Evolutionary conservation across 2,329 filamentous ascomycete genomes (phyloP).

Genomic region (Fusarium dlaminii): DNA sequence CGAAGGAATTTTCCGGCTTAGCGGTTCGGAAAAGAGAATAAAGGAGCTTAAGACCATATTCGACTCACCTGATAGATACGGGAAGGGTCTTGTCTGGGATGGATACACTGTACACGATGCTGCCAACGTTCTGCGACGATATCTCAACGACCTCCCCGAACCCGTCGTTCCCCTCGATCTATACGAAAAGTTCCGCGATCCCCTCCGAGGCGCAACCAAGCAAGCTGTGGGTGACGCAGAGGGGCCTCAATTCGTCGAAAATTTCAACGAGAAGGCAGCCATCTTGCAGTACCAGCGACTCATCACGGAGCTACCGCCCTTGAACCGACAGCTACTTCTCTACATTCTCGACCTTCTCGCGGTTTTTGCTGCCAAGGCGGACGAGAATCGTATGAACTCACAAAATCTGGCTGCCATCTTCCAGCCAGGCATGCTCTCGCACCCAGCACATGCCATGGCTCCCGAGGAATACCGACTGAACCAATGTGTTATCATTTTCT

Average conservation of each 20-base stretch:
- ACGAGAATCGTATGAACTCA: conserved; percentile 96
- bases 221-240: conserved; percentile 77
- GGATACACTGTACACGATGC: conserved; percentile 99
- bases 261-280: conserved; percentile 70
- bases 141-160: conserved; percentile 95
- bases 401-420: conserved; percentile 96
- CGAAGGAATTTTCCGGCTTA: conserved; percentile 95
- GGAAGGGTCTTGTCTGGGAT: conserved; percentile 96
- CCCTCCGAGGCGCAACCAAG: conserved; percentile 76
- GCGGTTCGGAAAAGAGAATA: conserved; percentile 96
- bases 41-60: conserved; percentile 94
- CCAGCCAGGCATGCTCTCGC: conserved; percentile 94
- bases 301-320: conserved; percentile 90
- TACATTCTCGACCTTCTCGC: conserved; percentile 96
- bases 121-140: conserved; percentile 92
- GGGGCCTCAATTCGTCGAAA: conserved; percentile 74
- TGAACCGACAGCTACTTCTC: conserved; percentile 92
- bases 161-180: conserved; percentile 95
- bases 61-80: conserved; percentile 93
- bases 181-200: conserved; percentile 90
- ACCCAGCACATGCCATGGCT: conserved; percentile 94
- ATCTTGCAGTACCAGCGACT: conserved; percentile 87
- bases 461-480: conserved; percentile 93
- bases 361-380: conserved; percentile 96
- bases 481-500: conserved; percentile 95